A percentile compares a stretch with the other conserved stretches of the same genome.
These are phyloP conservation scores for Crepidotus variabilis DNA, from an alignment of 768 basidiomycete genomes.

Conservation along the genomic window DNA sequence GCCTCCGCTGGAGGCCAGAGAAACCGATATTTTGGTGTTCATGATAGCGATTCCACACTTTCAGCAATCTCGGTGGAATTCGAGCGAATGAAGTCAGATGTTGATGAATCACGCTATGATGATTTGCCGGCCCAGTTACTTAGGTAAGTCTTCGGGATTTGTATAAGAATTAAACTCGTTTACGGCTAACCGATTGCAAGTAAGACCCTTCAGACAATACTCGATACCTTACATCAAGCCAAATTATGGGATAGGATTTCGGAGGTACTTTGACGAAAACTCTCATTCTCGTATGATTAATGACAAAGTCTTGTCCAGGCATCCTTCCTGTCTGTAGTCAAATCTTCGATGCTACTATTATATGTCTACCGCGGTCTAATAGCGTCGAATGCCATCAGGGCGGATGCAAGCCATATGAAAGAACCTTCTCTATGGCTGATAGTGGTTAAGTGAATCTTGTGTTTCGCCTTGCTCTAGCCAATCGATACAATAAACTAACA, in stretches of 20 bases:
- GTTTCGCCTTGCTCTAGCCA: background rate
- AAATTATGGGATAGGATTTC: background rate
- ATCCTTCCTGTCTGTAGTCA: background rate
- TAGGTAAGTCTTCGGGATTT: too few relatives aligned
- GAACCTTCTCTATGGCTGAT: background rate
- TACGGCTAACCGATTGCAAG: background rate
- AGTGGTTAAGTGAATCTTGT: background rate
- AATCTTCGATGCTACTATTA: background rate
- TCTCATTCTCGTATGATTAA: background rate
- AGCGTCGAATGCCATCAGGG: background rate
- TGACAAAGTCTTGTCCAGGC: background rate
- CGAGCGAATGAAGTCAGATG: too few relatives aligned
- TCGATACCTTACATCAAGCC: background rate
- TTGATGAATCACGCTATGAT: too few relatives aligned
- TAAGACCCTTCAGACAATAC: background rate
- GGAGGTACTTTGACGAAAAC: background rate
- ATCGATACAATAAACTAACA: background rate
- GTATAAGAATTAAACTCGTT: background rate
- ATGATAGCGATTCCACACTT: too few relatives aligned
- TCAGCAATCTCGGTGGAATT: too few relatives aligned
- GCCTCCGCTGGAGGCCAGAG: too few relatives aligned
- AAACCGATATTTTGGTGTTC: too few relatives aligned
- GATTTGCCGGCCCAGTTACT: too few relatives aligned
- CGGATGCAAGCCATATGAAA: background rate
- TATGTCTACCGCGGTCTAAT: background rate